Conservation (phyloP, 2,329 filamentous ascomycete species). For the Botrytis galanthina region DNA sequence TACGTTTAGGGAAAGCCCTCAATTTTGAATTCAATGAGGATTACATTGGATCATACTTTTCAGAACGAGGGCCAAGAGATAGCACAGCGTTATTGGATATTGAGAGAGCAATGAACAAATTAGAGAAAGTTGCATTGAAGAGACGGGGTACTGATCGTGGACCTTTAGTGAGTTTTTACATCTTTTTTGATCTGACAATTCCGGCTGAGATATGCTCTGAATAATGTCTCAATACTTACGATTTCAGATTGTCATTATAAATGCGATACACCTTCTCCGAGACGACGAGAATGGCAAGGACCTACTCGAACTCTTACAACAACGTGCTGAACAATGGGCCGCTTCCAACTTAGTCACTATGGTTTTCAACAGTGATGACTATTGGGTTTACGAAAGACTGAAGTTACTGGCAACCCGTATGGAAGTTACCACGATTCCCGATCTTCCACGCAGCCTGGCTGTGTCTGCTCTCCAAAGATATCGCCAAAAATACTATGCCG, state of each 20-base stretch:
- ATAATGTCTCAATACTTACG: neutral
- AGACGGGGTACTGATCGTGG: constrained; percentile 57
- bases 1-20: constrained; percentile 86
- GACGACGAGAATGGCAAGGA: constrained; percentile 93
- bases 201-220: neutral
- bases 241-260: constrained; percentile 67
- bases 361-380: constrained; percentile 96
- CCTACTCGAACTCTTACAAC: constrained; percentile 89
- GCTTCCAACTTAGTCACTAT: constrained; percentile 86
- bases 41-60: constrained; percentile 95
- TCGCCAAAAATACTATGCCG: constrained; percentile 71
- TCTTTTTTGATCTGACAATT: neutral
- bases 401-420: constrained; percentile 92
- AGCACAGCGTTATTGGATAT: constrained; percentile 92
- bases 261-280: constrained; percentile 85
- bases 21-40: constrained; percentile 98
- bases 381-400: constrained; percentile 95
- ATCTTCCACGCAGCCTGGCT: constrained; percentile 76
- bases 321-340: constrained; percentile 94
- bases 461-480: constrained; percentile 76
- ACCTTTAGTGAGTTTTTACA: constrained; percentile 61
- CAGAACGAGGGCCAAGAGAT: constrained; percentile 86
- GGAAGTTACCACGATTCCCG: constrained; percentile 84
- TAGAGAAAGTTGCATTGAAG: constrained; percentile 88
- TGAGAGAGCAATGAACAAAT: constrained; percentile 93